Base-by-base conservation (phyloP, 768 basidiomycete genomes). In the Phlebiopsis flavidoalba region DNA sequence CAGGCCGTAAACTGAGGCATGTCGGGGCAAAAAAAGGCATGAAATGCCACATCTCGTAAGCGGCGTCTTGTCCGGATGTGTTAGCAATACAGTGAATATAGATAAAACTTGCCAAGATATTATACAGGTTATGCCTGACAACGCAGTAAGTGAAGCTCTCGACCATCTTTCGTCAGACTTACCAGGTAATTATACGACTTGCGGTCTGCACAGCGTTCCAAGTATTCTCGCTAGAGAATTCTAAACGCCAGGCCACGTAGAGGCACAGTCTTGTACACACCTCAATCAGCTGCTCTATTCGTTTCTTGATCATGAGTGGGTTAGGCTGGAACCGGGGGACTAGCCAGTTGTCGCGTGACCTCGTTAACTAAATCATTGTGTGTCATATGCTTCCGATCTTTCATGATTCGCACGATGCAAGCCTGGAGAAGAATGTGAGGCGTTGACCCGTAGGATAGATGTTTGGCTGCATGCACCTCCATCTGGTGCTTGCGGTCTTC, bases 371-470 rank as follows among this genome's bases (percentile, higher is more conserved):
- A 82, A 59, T 95, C 93, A 61, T 86, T 92, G 68, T 98, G 93
- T 6, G 80, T 75, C 86, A 98, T 87, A 57, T 83, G 82, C 71
- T 98, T 98, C 58, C 95, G 79, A 70, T 93, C 88, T 75, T 98
- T 98, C 96, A 99, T 98, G 31, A 98, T 87, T 35, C 97, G 87
- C 24, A 99, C 97, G 63, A 98, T 89, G 69, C 93, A 98, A 1
- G 97, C 97, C 95, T 99, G 40, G 63, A n/a, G 49, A 53, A 21
- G 36, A 33, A 8, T 3, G 24, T 17, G 21, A 22, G 45, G 47
- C 15, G n/a, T 65, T 59, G 66, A 8, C 17, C 47, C 53, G 53
- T 40, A 21, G 17, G 51, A 36, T 2, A 21, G 19, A 17, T 14
- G 10, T 36, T 37, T 24, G 45, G n/a, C 8, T 31, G 3, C 7